Evolutionary conservation across 805 yeast species (phyloP), one percentile per base, ranked within the genome.

Genomic region (Saturnispora kantuleensis): DNA sequence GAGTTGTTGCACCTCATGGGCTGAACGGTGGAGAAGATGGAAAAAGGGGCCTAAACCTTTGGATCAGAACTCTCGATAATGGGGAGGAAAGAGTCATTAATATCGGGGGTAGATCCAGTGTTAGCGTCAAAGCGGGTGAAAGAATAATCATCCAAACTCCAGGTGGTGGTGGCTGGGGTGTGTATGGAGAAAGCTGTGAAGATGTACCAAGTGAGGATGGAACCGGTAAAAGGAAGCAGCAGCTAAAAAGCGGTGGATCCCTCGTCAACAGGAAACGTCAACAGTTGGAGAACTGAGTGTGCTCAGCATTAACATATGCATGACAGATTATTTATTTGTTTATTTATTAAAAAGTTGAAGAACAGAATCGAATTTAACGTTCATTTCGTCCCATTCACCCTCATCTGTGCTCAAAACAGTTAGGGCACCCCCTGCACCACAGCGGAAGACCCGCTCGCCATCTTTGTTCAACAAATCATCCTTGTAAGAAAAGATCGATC

Each of bases 351-450:
- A 87, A 7, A 84, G 80, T 55, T 80, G 93, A 42, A 87, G 60
- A 9, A 90, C 94, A 59, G 90, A 81, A 33, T 79, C 77, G 30
- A 93, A 65, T 62, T 93, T 93, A 10, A 83, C 66, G 39, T 71
- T 61, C 95, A 93, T 83, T 59, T 93, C 99, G 29, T 86, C 88
- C 83, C 93, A 85, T 61, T 93, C 99, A 2, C 81, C 90, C 18
- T 76, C 76, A n/a, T 70, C 67, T 21, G 85, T 78, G 58, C 96
- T 86, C 48, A 93, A 67, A 2, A 88, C 89, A 0, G 97, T 93
- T 38, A 93, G 79, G 13, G 97, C 99, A 4, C 99, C 99, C 12
- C 99, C 99, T 7, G 98, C 98, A 1, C 99, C 99, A 44, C 90
- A 76, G 50, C 87, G 69, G 95, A 96, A 93, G 2, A 65, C 63